These are phyloP conservation scores for Diutina pseudorugosa DNA, from an alignment of 1,139 yeast genomes.

Conservation along the genomic window DNA sequence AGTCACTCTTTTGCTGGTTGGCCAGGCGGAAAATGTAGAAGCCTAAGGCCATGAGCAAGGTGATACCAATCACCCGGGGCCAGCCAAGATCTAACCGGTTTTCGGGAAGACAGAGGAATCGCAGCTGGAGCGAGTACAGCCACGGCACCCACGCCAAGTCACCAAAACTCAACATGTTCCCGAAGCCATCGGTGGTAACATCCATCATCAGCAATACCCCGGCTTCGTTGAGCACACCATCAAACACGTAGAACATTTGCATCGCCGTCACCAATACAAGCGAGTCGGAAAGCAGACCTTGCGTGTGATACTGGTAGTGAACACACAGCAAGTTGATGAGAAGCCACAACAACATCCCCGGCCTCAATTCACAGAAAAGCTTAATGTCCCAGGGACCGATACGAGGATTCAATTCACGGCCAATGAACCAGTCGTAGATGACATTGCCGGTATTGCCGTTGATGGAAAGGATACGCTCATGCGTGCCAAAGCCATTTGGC, in stretches of 20 bases:
- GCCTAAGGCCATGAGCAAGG: constrained; percentile 42
- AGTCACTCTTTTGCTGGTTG: constrained; percentile 74
- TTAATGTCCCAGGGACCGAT: constrained; percentile 80
- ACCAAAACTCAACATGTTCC: constrained; percentile 91
- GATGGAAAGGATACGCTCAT: constrained; percentile 62
- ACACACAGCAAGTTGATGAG: constrained; percentile 67
- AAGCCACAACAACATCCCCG: constrained; percentile 85
- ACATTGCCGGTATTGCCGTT: constrained; percentile 78
- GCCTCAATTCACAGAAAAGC: constrained; percentile 85
- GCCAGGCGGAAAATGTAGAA: constrained; percentile 75
- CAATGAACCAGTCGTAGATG: constrained; percentile 92
- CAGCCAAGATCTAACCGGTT: constrained; percentile 49
- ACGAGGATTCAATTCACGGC: constrained; percentile 90
- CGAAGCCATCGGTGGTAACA: constrained; percentile 91
- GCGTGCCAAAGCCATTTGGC: constrained; percentile 41
- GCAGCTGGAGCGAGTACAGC: constrained; percentile 74
- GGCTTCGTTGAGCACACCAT: constrained; percentile 85
- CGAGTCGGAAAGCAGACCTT: constrained; percentile 60
- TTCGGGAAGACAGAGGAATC: constrained; percentile 52
- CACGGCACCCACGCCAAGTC: constrained; percentile 93
- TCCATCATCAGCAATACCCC: constrained; percentile 93
- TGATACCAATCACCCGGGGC: constrained; percentile 20
- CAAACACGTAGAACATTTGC: constrained; percentile 77
- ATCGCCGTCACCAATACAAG: constrained; percentile 53
- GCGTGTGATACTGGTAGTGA: constrained; percentile 61